A percentile compares a stretch with the other conserved stretches of the same genome.
phyloP scores from a whole-genome alignment of 208 protist species.

The Leishmania lainsoni region DNA sequence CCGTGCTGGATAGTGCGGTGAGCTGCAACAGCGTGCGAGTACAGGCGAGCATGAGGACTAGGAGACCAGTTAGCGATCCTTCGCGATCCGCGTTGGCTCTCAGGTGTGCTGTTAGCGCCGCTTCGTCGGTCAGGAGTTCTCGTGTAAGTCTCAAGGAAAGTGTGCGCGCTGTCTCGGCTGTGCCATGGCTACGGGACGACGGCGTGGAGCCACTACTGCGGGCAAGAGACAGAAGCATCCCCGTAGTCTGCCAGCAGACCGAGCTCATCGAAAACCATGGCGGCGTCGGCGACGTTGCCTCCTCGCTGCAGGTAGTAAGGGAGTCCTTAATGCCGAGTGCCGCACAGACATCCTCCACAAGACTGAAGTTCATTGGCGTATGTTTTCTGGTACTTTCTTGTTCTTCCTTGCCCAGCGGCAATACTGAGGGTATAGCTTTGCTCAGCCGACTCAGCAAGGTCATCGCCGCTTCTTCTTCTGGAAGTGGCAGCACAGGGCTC shows the following conservation, averaged over 20 bases:
- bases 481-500: conserved; percentile 40
- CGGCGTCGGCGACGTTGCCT: background rate
- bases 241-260: conserved; percentile 51
- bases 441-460: conserved; percentile 35
- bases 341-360: conserved; percentile 1
- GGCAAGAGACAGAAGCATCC: conserved; percentile 21
- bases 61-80: conserved; percentile 28
- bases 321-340: background rate
- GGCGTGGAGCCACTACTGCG: background rate
- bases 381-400: background rate
- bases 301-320: background rate
- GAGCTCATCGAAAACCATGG: conserved; percentile 46
- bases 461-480: conserved; percentile 44
- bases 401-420: background rate
- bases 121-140: conserved; percentile 2
- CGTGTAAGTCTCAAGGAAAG: conserved; percentile 16
- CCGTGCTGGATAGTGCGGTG: background rate
- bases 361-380: background rate
- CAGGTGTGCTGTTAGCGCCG: conserved; percentile 11
- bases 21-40: conserved; percentile 6
- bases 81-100: conserved; percentile 20
- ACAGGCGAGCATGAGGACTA: conserved; percentile 42
- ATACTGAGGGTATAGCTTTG: background rate
- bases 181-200: background rate
- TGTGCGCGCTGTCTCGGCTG: background rate